Conservation (phyloP, 306 rosid genomes). For the Lithocarpus polystachyus region DNA sequence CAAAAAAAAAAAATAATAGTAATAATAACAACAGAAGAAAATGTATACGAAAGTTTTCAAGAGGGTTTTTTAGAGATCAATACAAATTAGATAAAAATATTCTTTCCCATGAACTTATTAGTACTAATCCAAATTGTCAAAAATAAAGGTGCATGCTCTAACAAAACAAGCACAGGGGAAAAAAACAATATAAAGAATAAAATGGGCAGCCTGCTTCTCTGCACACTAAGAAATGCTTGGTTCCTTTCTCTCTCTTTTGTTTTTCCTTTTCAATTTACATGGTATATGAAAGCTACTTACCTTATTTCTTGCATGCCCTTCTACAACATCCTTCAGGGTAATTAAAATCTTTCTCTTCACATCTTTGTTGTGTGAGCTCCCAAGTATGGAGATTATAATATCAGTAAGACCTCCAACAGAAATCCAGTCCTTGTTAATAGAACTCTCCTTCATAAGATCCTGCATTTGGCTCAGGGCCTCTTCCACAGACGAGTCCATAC, state of each 20-base stretch:
- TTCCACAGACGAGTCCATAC: constrained; percentile 24
- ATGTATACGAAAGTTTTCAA: background rate
- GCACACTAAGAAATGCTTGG: background rate
- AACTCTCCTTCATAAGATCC: constrained; percentile 55
- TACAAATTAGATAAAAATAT: background rate
- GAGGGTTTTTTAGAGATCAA: background rate
- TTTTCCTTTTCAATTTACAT: background rate
- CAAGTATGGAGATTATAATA: constrained; percentile 48
- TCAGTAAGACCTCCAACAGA: constrained; percentile 58
- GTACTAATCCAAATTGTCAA: background rate
- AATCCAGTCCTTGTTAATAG: constrained; percentile 84
- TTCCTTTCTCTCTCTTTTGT: background rate
- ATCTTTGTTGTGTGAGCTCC: constrained; percentile 41
- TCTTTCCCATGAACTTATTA: too few species aligned
- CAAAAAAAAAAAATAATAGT: too few species aligned
- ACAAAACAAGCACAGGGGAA: constrained; percentile 15
- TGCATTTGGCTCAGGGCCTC: constrained; percentile 58
- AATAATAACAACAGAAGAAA: background rate
- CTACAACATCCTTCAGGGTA: constrained; percentile 60
- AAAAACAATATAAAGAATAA: background rate
- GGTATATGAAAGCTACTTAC: constrained; percentile 26
- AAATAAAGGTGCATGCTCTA: background rate
- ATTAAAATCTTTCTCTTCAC: constrained; percentile 54
- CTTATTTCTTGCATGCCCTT: constrained; percentile 77
- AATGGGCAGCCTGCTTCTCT: background rate